Base-by-base conservation (phyloP, 768 basidiomycete genomes). In the Tricholoma saponaceum region DNA sequence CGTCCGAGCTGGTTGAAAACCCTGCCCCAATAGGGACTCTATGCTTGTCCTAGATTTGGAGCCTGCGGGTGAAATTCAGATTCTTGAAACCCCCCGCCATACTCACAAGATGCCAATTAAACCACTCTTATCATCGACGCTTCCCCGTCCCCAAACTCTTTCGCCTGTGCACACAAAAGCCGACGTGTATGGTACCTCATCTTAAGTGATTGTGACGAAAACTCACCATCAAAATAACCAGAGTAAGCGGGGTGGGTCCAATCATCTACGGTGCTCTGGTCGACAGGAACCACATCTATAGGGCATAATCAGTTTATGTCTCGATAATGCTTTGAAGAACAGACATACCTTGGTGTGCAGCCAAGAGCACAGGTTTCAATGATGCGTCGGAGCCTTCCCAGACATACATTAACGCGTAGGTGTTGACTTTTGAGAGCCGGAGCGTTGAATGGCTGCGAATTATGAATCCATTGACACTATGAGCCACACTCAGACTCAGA, bases 71-170 rank as follows among this genome's bases (percentile, higher is more conserved):
- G 52, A n/a, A 16, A 16, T 32, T 28, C 54, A 37, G n/a, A 26
- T 23, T 57, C 30, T 52, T 13, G 2, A 26, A 43, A 23, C n/a
- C 16, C 18, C 41, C 25, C 16, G 25, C 55, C 35, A 50, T 16
- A 60, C 72, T 46, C 63, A 86, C 87, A 87, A 72, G 64, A 82
- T 82, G n/a, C 81, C 81, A 55, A 89, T 83, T 47, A 89, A 65
- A n/a, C 83, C 85, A 50, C 80, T 82, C 74, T 94, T 94, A 72
- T 90, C 88, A 64, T 93, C 90, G 2, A 74, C 75, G 50, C 81
- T 78, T 33, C 91, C 91, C 8, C 91, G 78, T 6, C 91, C 91
- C 89, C 89, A 92, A 16, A 93, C 76, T 58, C 76, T 79, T 52
- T 81, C 59, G 18, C 76, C 76, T 77, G 30, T 28, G 26, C 41